A percentile compares a stretch with the other conserved stretches of the same genome.
phyloP scores from a whole-genome alignment of 768 basidiomycete genomes.

The Kwoniella europaea region DNA sequence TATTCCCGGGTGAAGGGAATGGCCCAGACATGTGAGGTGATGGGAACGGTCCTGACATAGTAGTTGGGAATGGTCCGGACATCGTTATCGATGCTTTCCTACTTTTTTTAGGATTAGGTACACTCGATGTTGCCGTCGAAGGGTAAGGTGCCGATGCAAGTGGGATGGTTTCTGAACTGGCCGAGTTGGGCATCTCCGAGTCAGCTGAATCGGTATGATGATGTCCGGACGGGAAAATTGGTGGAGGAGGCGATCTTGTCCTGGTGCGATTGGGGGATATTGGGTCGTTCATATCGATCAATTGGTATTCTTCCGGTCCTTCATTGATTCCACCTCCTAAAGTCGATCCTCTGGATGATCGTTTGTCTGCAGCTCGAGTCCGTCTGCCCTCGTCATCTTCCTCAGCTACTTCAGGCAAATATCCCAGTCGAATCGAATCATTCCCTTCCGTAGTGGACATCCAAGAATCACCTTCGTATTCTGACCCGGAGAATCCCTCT shows the following conservation, averaged over 20 bases:
- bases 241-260: conserved; percentile 12
- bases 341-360: conserved; percentile 26
- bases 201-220: conserved; percentile 4
- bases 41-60: conserved; percentile 49
- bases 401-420: conserved; percentile 41
- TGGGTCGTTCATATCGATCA: conserved; percentile 23
- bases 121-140: neutral
- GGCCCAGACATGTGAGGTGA: conserved; percentile 21
- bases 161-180: conserved; percentile 4
- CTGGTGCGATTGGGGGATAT: conserved; percentile 4
- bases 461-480: conserved; percentile 56
- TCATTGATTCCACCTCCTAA: conserved; percentile 4
- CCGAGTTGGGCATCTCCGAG: conserved; percentile 5
- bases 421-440: conserved; percentile 44
- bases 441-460: conserved; percentile 37
- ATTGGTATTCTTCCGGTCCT: conserved; percentile 8
- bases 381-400: conserved; percentile 35
- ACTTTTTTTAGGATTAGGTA: neutral
- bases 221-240: conserved; percentile 1
- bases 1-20: conserved; percentile 16
- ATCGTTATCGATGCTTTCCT: neutral
- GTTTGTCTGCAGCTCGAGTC: conserved; percentile 16
- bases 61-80: neutral
- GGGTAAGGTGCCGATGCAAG: conserved; percentile 16
- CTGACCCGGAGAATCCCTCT: conserved; percentile 48